Evolutionary conservation across 2,329 filamentous ascomycete genomes (phyloP), one percentile per base, ranked within the genome.

Genomic region (Phyllosticta ampelicida): DNA sequence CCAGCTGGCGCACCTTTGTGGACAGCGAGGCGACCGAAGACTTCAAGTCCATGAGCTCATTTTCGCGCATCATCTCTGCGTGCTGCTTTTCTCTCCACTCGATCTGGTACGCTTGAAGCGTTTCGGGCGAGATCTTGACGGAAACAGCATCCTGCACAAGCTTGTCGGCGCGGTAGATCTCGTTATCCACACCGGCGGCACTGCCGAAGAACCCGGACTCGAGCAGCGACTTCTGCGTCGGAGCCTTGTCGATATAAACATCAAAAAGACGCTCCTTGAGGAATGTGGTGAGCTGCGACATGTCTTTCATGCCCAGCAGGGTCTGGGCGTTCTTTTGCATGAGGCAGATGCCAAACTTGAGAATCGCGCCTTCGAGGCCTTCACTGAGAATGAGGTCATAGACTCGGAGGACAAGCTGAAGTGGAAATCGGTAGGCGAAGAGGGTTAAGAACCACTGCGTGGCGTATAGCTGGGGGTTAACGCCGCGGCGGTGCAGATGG

Each of bases 361-460:
- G 77, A 64, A 99, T 94, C 0, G 94, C 94, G 54, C 78, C 79
- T 56, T 90, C 89, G 16, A 99, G 78, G 2, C 95, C 94, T 72
- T 97, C 92, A 52, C 89, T 94, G 18, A 99, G 79, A 55, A 99
- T 94, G 58, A 99, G 77, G 69, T 99, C 94, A 73, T 97, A 99
- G 54, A 99, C 95, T 29, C 94, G 88, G 60, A 99, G 85, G 6
- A 99, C 94, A 9, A 99, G 83, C 69, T 99, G 94, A 8, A 99
- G 80, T 9, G 94, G 94, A 72, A 99, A 99, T 49, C 95, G 88
- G 72, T 99, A 99, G 29, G 92, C 90, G 69, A 99, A 99, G n/a
- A 99, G 80, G 0, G 94, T 99, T 54, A 99, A 80, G 74, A 99
- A 99, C 94, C 94, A 99, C 72, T 99, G 94, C 0, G 94, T 99